Percentiles rank a stretch among this genome's conserved stretches.
These are phyloP conservation scores for Pseudozyma pruni DNA, from an alignment of 1,284 basidiomycete species.

Conservation along the genomic window DNA sequence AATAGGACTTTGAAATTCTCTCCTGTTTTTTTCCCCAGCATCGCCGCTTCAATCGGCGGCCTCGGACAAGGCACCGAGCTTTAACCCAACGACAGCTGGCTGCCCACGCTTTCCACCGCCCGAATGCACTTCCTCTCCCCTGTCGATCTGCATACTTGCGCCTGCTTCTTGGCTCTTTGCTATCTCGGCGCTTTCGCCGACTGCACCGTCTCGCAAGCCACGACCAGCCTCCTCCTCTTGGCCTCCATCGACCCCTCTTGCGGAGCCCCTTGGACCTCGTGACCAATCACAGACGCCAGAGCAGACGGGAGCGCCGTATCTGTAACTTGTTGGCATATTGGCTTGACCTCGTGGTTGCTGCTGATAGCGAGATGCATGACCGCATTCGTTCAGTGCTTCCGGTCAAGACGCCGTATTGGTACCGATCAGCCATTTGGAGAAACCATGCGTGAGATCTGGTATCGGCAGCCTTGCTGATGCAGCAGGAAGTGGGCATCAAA, in stretches of 20 bases:
- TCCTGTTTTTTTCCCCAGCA: too few species aligned
- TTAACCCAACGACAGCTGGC: too few species aligned
- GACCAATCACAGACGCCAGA: not conserved
- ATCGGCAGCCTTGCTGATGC: too few species aligned
- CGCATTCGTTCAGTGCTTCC: too few species aligned
- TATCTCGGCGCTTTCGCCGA: conserved; percentile 40
- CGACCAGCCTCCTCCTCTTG: not conserved
- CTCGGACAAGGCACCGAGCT: conserved; percentile 12
- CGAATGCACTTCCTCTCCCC: not conserved
- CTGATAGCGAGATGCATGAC: too few species aligned
- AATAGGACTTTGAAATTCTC: conserved; percentile 21
- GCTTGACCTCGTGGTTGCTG: not conserved
- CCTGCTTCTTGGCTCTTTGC: not conserved
- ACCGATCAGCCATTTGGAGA: too few species aligned
- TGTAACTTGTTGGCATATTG: not conserved
- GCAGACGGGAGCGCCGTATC: not conserved
- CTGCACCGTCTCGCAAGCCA: not conserved
- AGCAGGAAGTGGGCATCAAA: too few species aligned
- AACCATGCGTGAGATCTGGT: too few species aligned
- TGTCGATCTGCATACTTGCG: too few species aligned
- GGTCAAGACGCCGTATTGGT: not conserved
- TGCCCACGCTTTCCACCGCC: not conserved
- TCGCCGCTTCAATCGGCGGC: conserved; percentile 8
- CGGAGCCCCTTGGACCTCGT: not conserved
- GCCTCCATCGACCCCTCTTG: not conserved